Base-by-base conservation (phyloP, 352 stramenopile species). In the Pythium graminicola region DNA sequence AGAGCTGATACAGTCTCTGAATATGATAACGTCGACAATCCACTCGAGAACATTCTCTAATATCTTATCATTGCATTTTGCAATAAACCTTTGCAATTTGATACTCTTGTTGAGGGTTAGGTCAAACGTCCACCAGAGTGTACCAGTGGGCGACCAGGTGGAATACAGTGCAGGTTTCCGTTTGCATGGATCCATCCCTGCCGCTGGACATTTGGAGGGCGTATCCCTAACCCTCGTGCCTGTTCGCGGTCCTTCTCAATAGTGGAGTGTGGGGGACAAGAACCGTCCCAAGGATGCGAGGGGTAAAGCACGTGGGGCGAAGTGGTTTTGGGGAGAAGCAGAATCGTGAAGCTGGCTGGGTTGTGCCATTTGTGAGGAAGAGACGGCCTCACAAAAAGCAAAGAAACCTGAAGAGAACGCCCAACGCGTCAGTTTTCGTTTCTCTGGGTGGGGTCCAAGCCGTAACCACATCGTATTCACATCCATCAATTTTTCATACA, bases 401-500 rank as follows among this genome's bases (percentile, higher is more conserved):
- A 33, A 50, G 22, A 47, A 53, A 46, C 44, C 41, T 10, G 24
- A 41, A 43, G 41, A 60, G 26, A n/a, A n/a, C n/a, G 35, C 29
- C 16, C 32, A 33, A 27, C 36, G 36, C 49, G 63, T 72, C 56
- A 85, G 70, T 85, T 73, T 69, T 75, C 64, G 69, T 80, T 85
- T 85, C 67, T 80, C 71, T 76, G 57, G 57, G 69, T 70, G 62
- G 60, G 59, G 57, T 62, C 60, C 62, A 73, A 69, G 62, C 50
- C 22, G 31, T 57, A 53, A 24, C 13, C 33, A 53, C 3, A 29
- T 36, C 38, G 23, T 43, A 13, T 11, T 35, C 17, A 39, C 41
- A 29, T 13, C 7, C 23, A 43, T 17, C 27, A 28, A 31, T 28
- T 9, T 6, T 43, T 22, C 47, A 51, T 24, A 26, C 44, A 44